phyloP scores from a whole-genome alignment of 108 stramenopile species.

The Nannochloropsis salina region DNA sequence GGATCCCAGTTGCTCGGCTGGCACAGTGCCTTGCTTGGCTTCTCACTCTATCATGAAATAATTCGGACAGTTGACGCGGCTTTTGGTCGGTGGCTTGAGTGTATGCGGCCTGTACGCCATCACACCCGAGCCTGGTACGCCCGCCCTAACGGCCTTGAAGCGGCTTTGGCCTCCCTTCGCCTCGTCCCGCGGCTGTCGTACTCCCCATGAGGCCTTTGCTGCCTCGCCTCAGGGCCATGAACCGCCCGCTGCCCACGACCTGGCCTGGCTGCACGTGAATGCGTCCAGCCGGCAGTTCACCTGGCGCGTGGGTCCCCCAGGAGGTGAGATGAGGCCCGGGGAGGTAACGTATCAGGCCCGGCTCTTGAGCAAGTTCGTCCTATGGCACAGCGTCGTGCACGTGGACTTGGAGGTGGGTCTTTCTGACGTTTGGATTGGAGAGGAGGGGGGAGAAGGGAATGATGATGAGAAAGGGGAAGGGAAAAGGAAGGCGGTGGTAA shows the following conservation, averaged over 20 bases:
- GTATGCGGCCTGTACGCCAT: background rate
- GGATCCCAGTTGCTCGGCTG: no score
- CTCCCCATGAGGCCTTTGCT: background rate
- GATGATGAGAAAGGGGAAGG: background rate
- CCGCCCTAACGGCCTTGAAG: background rate
- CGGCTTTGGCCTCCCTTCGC: background rate
- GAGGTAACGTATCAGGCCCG: background rate
- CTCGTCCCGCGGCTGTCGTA: background rate
- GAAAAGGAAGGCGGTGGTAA: background rate
- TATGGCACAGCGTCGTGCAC: background rate
- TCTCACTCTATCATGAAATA: no score
- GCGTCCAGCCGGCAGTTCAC: background rate
- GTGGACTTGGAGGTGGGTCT: background rate
- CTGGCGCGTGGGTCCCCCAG: background rate
- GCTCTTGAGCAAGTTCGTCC: background rate
- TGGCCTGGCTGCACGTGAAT: slow-evolving; percentile 1
- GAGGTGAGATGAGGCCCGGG: background rate
- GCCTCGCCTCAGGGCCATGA: background rate
- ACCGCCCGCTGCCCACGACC: background rate
- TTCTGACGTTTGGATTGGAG: background rate
- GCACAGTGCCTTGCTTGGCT: no score
- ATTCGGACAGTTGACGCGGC: background rate
- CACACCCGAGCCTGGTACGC: background rate
- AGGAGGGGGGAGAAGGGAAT: background rate
- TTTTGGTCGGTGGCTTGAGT: background rate